These are phyloP conservation scores for Pseudopyricularia cyperi DNA, from an alignment of 2,329 filamentous ascomycete species.

Conservation along the genomic window DNA sequence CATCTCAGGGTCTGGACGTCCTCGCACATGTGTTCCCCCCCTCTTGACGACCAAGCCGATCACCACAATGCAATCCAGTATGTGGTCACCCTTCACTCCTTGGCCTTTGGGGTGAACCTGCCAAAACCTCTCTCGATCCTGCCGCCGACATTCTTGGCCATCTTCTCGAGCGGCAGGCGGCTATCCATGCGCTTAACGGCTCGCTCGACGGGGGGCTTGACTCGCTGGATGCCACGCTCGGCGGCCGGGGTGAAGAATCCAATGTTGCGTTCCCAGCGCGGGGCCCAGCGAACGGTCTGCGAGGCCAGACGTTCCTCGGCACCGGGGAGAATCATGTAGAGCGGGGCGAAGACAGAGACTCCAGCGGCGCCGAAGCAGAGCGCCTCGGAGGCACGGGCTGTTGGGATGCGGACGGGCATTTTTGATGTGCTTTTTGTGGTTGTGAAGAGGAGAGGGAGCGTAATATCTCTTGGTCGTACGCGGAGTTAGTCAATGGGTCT, in stretches of 20 bases:
- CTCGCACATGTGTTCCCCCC: not conserved
- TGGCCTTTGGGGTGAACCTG: constrained; percentile 10
- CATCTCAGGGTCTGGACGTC: constrained; percentile 4
- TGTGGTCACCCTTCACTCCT: not conserved
- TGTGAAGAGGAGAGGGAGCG: no score
- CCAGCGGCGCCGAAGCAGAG: constrained; percentile 41
- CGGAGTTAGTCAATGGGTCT: no score
- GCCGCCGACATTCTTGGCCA: constrained; percentile 33
- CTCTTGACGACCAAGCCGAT: not conserved
- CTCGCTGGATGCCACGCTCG: constrained; percentile 31
- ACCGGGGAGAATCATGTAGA: constrained; percentile 44
- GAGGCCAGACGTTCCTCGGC: constrained; percentile 38
- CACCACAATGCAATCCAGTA: not conserved
- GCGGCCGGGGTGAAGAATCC: constrained; percentile 35
- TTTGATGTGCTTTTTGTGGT: constrained; percentile 12
- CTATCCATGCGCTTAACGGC: constrained; percentile 31
- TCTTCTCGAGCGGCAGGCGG: constrained; percentile 34
- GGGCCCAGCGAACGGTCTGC: constrained; percentile 45
- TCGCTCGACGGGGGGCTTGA: constrained; percentile 32
- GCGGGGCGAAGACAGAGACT: constrained; percentile 37
- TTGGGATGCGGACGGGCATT: constrained; percentile 40
- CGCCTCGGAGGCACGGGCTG: constrained; percentile 32
- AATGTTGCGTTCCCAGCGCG: constrained; percentile 46
- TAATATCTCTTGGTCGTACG: no score
- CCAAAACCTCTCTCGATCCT: constrained; percentile 33